phyloP scores from a whole-genome alignment of 140 eudicot species.

The Senecio squalidus region DNA sequence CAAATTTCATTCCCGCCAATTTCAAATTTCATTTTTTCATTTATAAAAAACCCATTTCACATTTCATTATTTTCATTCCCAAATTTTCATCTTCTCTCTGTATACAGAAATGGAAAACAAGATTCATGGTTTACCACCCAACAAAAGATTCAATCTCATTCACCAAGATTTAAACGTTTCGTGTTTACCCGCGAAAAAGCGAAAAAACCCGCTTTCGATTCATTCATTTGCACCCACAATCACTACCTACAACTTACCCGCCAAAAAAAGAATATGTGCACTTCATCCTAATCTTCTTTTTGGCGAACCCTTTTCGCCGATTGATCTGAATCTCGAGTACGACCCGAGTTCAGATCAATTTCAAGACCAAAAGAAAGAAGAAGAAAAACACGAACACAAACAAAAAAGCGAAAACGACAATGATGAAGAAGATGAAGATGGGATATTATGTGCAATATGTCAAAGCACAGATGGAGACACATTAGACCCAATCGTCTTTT shows the following conservation, averaged over 20 bases:
- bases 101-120: conserved; percentile 42
- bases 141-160: conserved; percentile 55
- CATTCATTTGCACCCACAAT: conserved; percentile 10
- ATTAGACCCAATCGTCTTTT: conserved; percentile 73
- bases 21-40: too few species aligned
- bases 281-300: conserved; percentile 22
- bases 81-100: background rate
- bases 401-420: conserved; percentile 13
- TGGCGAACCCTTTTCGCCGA: conserved; percentile 21
- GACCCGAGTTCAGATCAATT: conserved; percentile 22
- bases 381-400: background rate
- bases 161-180: conserved; percentile 14
- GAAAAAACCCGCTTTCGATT: conserved; percentile 21
- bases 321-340: conserved; percentile 65
- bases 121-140: conserved; percentile 58
- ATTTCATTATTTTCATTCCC: background rate
- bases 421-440: conserved; percentile 58
- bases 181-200: conserved; percentile 67
- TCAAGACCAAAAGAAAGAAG: background rate
- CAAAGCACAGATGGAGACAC: conserved; percentile 82
- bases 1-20: conserved; percentile 23
- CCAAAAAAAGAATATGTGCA: conserved; percentile 75
- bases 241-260: conserved; percentile 55
- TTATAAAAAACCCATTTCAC: conserved; percentile 1
- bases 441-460: conserved; percentile 73